These are phyloP conservation scores for Kazachstania kunashirensis DNA, from an alignment of 805 yeast species.

Conservation along the genomic window DNA sequence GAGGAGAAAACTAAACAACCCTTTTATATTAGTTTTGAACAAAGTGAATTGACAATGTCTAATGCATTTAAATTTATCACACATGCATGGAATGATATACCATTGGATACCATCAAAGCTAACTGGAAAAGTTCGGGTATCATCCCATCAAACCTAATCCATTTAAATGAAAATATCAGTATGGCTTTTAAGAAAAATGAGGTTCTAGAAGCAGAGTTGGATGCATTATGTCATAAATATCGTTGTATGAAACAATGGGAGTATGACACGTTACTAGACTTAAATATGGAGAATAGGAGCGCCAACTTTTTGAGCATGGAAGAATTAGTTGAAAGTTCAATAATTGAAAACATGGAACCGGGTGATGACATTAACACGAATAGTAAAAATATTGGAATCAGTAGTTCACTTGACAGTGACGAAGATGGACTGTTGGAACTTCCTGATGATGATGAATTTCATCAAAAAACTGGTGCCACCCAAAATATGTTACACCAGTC, in stretches of 20 bases:
- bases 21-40: slow-evolving; percentile 26
- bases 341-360: slow-evolving; percentile 38
- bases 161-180: slow-evolving; percentile 22
- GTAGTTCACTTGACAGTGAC: slow-evolving; percentile 5
- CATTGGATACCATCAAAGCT: slow-evolving; percentile 31
- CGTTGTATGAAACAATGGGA: slow-evolving; percentile 51
- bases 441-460: neutral
- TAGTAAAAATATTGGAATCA: slow-evolving; percentile 1
- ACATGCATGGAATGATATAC: slow-evolving; percentile 43
- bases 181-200: slow-evolving; percentile 30
- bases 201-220: slow-evolving; percentile 34
- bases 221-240: slow-evolving; percentile 37
- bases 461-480: neutral
- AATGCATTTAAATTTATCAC: slow-evolving; percentile 52
- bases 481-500: neutral
- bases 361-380: slow-evolving; percentile 4
- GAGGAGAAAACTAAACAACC: slow-evolving; percentile 9
- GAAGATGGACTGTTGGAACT: slow-evolving; percentile 7
- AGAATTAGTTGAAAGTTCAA: slow-evolving; percentile 52
- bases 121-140: slow-evolving; percentile 38
- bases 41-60: slow-evolving; percentile 41
- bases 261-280: slow-evolving; percentile 42
- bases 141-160: slow-evolving; percentile 28
- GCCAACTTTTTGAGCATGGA: slow-evolving; percentile 45
- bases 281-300: slow-evolving; percentile 36